Evolutionary conservation across 345 rosid species (phyloP), one percentile per base, ranked within the genome.

Genomic region (Salix brachista): DNA sequence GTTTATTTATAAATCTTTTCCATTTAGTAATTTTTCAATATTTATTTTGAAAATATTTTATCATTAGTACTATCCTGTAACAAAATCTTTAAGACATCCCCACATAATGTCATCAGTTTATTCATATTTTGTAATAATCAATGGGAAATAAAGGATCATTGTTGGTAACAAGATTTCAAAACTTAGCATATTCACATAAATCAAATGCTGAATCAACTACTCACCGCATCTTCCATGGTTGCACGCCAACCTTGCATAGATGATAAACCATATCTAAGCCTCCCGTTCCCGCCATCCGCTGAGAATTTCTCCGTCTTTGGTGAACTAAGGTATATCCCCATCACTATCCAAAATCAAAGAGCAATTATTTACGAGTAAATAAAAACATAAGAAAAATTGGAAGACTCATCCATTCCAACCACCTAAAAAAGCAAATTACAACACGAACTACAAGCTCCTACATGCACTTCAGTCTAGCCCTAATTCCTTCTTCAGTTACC

Each of bases 231-330:
- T 87, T 96, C 99, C 99, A 96, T 96, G 52, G 91, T 81, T 28
- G 98, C 90, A 56, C 99, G 99, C 99, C 99, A 93, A 69, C 99
- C 99, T 88, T 96, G 99, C 99, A 96, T 96, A 25, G 98, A 96
- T 12, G 98, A 91, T 78, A 96, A 79, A 58, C 99, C 98, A 85
- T 86, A 96, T 83, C 98, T 87, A 25, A 96, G 86, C 83, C 84
- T 83, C 71, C 84, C 85, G 79, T 89, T 93, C 76, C 89, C 96
- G 12, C 96, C 96, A 52, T 96, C 97, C 78, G 93, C 98, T 7
- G 98, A 93, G 78, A 80, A 91, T 69, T 96, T 96, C 37, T 96
- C 97, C n/a, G 97, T 93, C 80, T 93, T 96, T 6, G 99, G 99
- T 78, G 97, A 79, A 78, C 99, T 96, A 32, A 96, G 91, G 72